Percentiles rank a stretch among this genome's conserved stretches.
phyloP scores from a whole-genome alignment of 1,284 basidiomycete genomes.

The Rhodofomes roseus region DNA sequence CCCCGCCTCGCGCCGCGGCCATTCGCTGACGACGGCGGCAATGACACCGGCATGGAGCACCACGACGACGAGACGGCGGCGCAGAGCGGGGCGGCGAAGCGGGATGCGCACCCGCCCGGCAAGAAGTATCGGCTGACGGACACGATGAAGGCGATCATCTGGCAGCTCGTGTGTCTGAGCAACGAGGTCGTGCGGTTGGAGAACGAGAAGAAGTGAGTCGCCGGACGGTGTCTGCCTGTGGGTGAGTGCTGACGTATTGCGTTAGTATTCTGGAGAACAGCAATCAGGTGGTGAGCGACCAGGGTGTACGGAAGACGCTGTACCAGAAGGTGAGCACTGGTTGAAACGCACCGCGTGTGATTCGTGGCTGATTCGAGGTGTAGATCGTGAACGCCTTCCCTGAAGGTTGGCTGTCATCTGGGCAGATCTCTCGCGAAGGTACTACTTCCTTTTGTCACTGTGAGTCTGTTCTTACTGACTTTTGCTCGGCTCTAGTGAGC shows the following conservation, averaged over 20 bases:
- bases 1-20: slow-evolving; percentile 20
- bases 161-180: slow-evolving; percentile 75
- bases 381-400: slow-evolving; percentile 73
- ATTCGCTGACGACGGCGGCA: slow-evolving; percentile 20
- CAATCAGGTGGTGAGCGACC: slow-evolving; percentile 70
- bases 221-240: not conserved
- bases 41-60: slow-evolving; percentile 22
- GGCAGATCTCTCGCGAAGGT: slow-evolving; percentile 47
- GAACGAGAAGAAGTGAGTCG: slow-evolving; percentile 79
- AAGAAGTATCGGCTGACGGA: slow-evolving; percentile 75
- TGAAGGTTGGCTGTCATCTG: slow-evolving; percentile 63
- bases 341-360: not conserved
- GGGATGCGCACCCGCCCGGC: slow-evolving; percentile 54
- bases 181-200: slow-evolving; percentile 78
- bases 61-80: slow-evolving; percentile 27
- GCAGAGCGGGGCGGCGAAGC: slow-evolving; percentile 29
- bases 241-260: not conserved
- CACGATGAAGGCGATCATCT: slow-evolving; percentile 69
- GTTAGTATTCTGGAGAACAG: slow-evolving; percentile 60
- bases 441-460: slow-evolving; percentile 17
- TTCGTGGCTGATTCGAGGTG: not conserved
- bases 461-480: slow-evolving; percentile 24
- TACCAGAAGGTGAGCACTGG: slow-evolving; percentile 61
- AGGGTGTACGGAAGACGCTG: slow-evolving; percentile 68
- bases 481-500: slow-evolving; percentile 49